Conservation (phyloP, 139 green algal genomes). For the Picochlorum sp. region DNA sequence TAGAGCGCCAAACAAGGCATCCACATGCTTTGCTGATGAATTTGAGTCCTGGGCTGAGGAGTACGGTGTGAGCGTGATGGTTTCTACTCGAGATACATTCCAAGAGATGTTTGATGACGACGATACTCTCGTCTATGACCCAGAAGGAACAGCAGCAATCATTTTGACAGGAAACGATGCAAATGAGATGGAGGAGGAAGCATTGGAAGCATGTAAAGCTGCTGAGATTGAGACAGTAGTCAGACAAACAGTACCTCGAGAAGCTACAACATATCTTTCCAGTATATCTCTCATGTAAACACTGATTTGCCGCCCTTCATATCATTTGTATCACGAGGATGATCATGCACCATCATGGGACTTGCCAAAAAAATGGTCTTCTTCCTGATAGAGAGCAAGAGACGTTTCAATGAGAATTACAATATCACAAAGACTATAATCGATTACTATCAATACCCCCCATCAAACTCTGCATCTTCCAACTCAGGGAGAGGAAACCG, state of each 20-base stretch:
- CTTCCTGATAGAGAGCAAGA: too few relatives aligned
- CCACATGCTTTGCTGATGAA: constrained; percentile 40
- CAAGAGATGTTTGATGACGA: constrained; percentile 77
- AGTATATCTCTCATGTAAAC: too few relatives aligned
- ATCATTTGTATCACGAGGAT: too few relatives aligned
- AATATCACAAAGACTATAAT: neutral
- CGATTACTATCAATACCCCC: constrained; percentile 2
- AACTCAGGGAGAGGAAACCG: constrained; percentile 87
- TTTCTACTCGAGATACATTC: constrained; percentile 45
- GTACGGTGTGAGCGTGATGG: constrained; percentile 36
- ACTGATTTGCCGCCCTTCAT: too few relatives aligned
- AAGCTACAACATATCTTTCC: constrained; percentile 26
- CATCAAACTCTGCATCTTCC: constrained; percentile 65
- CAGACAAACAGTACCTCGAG: constrained; percentile 30
- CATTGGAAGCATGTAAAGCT: constrained; percentile 51
- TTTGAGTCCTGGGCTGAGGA: constrained; percentile 46
- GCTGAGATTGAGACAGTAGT: constrained; percentile 54
- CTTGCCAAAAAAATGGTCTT: too few relatives aligned
- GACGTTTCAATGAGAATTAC: neutral
- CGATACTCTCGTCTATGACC: constrained; percentile 69
- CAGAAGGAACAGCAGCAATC: constrained; percentile 58
- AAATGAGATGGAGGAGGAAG: constrained; percentile 46
- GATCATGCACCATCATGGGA: too few relatives aligned
- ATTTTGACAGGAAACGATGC: constrained; percentile 60
- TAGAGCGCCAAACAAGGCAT: constrained; percentile 49